phyloP scores from a whole-genome alignment of 257 asterid species.

The Solanum tarapatanum region DNA sequence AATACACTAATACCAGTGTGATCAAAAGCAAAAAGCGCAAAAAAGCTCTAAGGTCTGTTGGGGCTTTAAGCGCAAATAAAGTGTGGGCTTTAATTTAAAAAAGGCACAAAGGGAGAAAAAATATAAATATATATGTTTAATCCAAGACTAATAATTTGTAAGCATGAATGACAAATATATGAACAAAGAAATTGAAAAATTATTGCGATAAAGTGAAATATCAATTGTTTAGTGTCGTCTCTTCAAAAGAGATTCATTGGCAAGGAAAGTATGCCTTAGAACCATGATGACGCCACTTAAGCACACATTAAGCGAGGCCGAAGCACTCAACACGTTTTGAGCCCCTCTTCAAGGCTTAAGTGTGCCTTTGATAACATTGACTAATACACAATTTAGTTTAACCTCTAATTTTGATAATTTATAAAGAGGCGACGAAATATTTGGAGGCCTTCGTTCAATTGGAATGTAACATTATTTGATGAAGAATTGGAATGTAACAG shows the following conservation, averaged over 20 bases:
- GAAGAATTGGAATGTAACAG: neutral
- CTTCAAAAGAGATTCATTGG: neutral
- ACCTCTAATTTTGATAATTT: neutral
- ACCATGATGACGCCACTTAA: neutral
- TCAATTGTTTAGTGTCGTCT: neutral
- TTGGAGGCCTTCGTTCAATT: neutral
- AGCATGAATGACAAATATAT: neutral
- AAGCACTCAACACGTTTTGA: neutral
- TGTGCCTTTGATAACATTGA: neutral
- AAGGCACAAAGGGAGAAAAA: neutral
- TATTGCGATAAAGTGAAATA: neutral
- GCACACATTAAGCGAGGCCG: neutral
- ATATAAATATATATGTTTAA: too few relatives aligned
- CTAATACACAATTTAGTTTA: neutral
- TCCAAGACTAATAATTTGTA: neutral
- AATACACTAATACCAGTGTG: neutral
- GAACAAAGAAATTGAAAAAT: neutral
- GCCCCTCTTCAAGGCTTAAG: neutral
- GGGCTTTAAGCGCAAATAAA: too few relatives aligned
- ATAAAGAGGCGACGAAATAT: neutral
- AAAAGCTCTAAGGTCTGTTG: neutral
- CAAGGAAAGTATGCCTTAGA: neutral
- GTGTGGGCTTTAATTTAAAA: too few relatives aligned
- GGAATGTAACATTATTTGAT: neutral
- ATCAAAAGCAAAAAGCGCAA: neutral